A percentile compares a stretch with the other conserved stretches of the same genome.
Evolutionary conservation across 2,329 filamentous ascomycete genomes (phyloP).

Genomic region (Claviceps lovelessii): DNA sequence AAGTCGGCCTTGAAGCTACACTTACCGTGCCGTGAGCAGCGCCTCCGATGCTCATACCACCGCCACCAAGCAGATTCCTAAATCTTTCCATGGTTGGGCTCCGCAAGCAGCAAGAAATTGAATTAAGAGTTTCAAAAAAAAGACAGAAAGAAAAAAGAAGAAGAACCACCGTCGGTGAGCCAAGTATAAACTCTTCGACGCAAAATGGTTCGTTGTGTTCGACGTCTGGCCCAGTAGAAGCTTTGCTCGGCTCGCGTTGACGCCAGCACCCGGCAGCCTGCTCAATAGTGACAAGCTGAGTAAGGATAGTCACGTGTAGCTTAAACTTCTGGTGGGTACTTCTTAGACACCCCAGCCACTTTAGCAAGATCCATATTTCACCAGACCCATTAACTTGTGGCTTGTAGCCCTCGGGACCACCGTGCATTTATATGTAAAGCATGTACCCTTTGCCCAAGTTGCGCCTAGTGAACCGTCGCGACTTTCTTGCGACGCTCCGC

Average conservation of each 20-base stretch:
- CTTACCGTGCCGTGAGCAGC: constrained; percentile 26
- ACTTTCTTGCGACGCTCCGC: neutral
- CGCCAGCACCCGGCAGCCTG: constrained; percentile 7
- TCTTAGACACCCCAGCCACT: too few species aligned
- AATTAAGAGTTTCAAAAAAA: neutral
- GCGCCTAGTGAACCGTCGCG: neutral
- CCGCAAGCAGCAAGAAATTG: neutral
- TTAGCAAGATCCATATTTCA: too few species aligned
- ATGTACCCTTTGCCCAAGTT: neutral
- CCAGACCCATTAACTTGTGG: too few species aligned
- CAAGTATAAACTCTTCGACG: neutral
- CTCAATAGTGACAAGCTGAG: constrained; percentile 7
- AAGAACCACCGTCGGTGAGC: neutral
- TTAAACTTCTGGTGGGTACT: too few species aligned
- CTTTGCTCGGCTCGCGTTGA: constrained; percentile 3
- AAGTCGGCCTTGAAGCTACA: constrained; percentile 5
- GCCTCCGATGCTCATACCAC: constrained; percentile 49
- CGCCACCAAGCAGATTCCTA: constrained; percentile 72
- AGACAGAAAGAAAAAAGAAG: neutral
- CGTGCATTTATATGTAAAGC: too few species aligned
- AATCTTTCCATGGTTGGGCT: constrained; percentile 66
- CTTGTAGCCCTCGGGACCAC: neutral
- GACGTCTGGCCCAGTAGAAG: neutral
- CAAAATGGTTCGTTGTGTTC: neutral
- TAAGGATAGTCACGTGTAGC: constrained; percentile 9